A percentile compares a stretch with the other conserved stretches of the same genome.
phyloP scores from a whole-genome alignment of 805 yeast genomes.

The Cyberlindnera subsufficiens region DNA sequence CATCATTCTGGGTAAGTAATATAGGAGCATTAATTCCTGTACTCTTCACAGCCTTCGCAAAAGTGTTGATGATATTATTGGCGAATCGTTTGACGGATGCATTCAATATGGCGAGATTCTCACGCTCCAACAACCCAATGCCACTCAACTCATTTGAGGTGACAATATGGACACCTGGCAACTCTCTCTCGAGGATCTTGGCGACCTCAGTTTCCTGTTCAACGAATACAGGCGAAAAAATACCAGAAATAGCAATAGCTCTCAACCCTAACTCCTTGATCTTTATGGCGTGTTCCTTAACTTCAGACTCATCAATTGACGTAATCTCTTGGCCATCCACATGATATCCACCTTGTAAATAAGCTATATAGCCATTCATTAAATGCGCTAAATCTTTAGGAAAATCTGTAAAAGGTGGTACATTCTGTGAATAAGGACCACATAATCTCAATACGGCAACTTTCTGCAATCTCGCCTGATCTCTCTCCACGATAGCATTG shows the following conservation, averaged over 20 bases:
- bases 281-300: slow-evolving; percentile 26
- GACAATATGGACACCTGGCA: slow-evolving; percentile 32
- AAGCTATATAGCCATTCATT: slow-evolving; percentile 31
- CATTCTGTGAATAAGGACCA: slow-evolving; percentile 34
- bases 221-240: slow-evolving; percentile 33
- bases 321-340: slow-evolving; percentile 37
- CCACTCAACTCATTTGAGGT: slow-evolving; percentile 37
- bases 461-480: slow-evolving; percentile 32
- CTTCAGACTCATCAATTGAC: slow-evolving; percentile 26
- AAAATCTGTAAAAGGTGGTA: slow-evolving; percentile 40
- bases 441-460: slow-evolving; percentile 42
- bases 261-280: slow-evolving; percentile 29
- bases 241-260: slow-evolving; percentile 35
- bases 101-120: slow-evolving; percentile 41
- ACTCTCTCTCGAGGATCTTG: slow-evolving; percentile 26
- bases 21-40: slow-evolving; percentile 35
- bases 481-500: slow-evolving; percentile 44
- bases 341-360: slow-evolving; percentile 35
- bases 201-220: slow-evolving; percentile 33
- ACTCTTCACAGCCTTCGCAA: slow-evolving; percentile 30
- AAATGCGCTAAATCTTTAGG: slow-evolving; percentile 32
- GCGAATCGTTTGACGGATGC: slow-evolving; percentile 41
- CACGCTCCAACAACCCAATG: slow-evolving; percentile 40
- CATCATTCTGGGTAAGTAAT: slow-evolving; percentile 43
- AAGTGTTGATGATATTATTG: slow-evolving; percentile 33